phyloP scores from a whole-genome alignment of 768 basidiomycete genomes.

The Hygrophorus pudorinus region DNA sequence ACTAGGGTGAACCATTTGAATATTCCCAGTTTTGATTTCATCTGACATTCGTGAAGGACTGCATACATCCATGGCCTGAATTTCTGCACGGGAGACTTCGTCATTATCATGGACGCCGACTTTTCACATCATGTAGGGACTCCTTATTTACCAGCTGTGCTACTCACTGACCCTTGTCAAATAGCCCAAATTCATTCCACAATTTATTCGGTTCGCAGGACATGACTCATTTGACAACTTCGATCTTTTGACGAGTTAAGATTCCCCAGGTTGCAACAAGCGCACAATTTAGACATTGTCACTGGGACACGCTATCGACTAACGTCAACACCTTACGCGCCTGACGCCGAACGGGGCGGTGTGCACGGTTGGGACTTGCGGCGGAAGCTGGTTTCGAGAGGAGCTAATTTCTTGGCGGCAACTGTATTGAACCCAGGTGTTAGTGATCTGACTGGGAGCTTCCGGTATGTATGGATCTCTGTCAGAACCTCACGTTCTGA shows the following conservation, averaged over 20 bases:
- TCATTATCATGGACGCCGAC: constrained; percentile 96
- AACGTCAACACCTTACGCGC: constrained; percentile 43
- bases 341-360: constrained; percentile 64
- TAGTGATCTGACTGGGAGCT: constrained; percentile 85
- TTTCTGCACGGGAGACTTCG: constrained; percentile 85
- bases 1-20: constrained; percentile 50
- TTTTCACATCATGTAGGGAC: constrained; percentile 82
- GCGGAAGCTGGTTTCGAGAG: constrained; percentile 78
- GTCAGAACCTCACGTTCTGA: background rate
- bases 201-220: constrained; percentile 67
- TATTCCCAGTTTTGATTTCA: background rate
- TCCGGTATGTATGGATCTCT: constrained; percentile 44
- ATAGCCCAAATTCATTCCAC: constrained; percentile 91
- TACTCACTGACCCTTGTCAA: constrained; percentile 4
- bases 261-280: constrained; percentile 64
- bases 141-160: background rate
- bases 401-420: constrained; percentile 85
- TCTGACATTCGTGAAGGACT: constrained; percentile 40
- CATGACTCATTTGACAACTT: background rate
- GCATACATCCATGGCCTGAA: constrained; percentile 90
- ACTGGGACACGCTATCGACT: constrained; percentile 85
- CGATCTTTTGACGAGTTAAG: constrained; percentile 7
- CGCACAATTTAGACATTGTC: constrained; percentile 86
- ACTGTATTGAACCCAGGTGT: constrained; percentile 80
- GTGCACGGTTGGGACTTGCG: constrained; percentile 92